phyloP scores from a whole-genome alignment of 2,329 filamentous ascomycete species.

The Botrytis tulipae region DNA sequence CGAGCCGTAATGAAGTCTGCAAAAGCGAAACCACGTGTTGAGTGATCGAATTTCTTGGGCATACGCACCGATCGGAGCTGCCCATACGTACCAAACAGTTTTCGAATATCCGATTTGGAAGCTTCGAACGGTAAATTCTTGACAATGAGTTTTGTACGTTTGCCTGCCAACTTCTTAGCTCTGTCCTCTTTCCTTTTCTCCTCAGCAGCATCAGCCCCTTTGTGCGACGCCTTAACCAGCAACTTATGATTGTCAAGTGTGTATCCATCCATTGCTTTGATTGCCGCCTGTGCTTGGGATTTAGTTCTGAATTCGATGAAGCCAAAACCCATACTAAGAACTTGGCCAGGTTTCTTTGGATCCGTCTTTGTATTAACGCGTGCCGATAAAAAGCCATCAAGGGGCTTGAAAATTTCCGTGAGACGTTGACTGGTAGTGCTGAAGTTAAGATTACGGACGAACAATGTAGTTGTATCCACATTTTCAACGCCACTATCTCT shows the following conservation, averaged over 20 bases:
- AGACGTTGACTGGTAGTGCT: constrained; percentile 75
- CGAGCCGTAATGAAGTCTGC: constrained; percentile 90
- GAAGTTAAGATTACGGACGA: constrained; percentile 93
- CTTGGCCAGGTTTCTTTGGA: constrained; percentile 82
- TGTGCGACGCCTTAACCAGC: constrained; percentile 82
- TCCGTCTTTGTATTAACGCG: constrained; percentile 91
- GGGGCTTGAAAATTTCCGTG: constrained; percentile 71
- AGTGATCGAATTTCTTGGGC: constrained; percentile 90
- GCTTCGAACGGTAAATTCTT: constrained; percentile 98
- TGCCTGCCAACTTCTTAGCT: constrained; percentile 73
- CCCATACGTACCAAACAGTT: constrained; percentile 85
- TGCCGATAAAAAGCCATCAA: constrained; percentile 87
- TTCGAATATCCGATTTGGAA: constrained; percentile 85
- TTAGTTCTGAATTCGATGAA: constrained; percentile 87
- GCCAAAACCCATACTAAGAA: constrained; percentile 95
- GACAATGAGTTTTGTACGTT: constrained; percentile 89
- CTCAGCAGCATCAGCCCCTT: constrained; percentile 81
- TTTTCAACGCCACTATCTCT: constrained; percentile 51
- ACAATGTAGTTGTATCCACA: constrained; percentile 74
- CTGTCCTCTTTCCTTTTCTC: constrained; percentile 80
- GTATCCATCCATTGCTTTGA: constrained; percentile 83
- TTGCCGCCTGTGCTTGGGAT: constrained; percentile 73
- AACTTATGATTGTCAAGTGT: constrained; percentile 85
- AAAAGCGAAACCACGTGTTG: constrained; percentile 91
- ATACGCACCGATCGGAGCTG: constrained; percentile 89